Evolutionary conservation across 805 yeast genomes (phyloP).

Genomic region (Metschnikowia vanudenii): DNA sequence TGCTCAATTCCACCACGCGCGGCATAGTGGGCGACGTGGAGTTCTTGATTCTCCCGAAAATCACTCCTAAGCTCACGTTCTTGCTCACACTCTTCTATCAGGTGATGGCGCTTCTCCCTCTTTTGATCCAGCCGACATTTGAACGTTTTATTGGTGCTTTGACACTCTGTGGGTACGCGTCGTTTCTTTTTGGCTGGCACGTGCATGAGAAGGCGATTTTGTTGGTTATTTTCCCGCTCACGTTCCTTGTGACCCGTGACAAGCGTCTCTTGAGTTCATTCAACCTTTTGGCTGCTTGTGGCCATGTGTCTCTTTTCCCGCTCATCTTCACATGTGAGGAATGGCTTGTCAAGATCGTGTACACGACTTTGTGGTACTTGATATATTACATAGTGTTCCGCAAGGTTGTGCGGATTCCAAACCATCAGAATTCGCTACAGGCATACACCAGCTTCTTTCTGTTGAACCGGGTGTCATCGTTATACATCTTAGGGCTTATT

Average conservation of each 20-base stretch:
- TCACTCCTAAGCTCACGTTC: slow-evolving; percentile 76
- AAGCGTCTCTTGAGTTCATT: slow-evolving; percentile 70
- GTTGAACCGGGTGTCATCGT: slow-evolving; percentile 60
- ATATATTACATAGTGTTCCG: slow-evolving; percentile 70
- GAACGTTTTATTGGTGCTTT: slow-evolving; percentile 79
- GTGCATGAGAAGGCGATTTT: slow-evolving; percentile 98
- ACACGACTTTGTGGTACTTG: slow-evolving; percentile 83
- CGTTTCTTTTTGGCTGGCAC: slow-evolving; percentile 97
- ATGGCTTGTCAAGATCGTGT: slow-evolving; percentile 69
- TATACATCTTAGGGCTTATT: slow-evolving; percentile 65
- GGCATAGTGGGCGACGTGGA: slow-evolving; percentile 92
- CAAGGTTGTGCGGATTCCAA: slow-evolving; percentile 63
- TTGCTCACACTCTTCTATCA: slow-evolving; percentile 83
- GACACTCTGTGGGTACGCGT: slow-evolving; percentile 86
- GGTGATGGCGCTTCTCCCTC: slow-evolving; percentile 69
- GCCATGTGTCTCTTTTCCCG: slow-evolving; percentile 87
- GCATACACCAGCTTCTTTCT: slow-evolving; percentile 35
- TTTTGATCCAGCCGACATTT: slow-evolving; percentile 65
- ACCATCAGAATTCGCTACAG: slow-evolving; percentile 19
- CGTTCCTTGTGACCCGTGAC: slow-evolving; percentile 71
- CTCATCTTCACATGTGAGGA: slow-evolving; percentile 77
- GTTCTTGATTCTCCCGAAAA: slow-evolving; percentile 76
- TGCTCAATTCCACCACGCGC: slow-evolving; percentile 52
- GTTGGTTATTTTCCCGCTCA: slow-evolving; percentile 81
- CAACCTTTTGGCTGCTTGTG: slow-evolving; percentile 70